phyloP scores from a whole-genome alignment of 148 eudicot genomes.

The Dysphania ambrosioides region DNA sequence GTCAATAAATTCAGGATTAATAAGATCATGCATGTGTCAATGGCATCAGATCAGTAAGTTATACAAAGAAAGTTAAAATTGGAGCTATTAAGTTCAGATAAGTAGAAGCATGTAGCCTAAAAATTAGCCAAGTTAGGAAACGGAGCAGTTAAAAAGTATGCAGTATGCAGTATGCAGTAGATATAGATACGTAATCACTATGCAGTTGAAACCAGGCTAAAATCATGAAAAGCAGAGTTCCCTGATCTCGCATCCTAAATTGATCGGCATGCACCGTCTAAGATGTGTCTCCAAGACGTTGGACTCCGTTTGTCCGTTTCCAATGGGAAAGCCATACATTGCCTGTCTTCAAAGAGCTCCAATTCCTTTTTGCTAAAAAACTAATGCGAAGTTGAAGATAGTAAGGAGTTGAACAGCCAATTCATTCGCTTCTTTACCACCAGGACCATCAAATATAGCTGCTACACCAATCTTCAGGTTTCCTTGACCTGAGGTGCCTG shows the following conservation, averaged over 20 bases:
- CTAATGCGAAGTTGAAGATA: slow-evolving; percentile 34
- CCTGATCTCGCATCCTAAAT: not conserved
- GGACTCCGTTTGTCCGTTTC: slow-evolving; percentile 14
- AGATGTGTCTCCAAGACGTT: slow-evolving; percentile 8
- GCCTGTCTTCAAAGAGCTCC: slow-evolving; percentile 11
- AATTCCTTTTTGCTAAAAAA: slow-evolving; percentile 15
- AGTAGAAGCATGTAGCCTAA: too few relatives aligned
- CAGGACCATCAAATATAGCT: slow-evolving; percentile 61
- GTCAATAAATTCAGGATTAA: not conserved
- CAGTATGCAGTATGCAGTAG: too few relatives aligned
- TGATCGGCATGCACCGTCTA: slow-evolving; percentile 9
- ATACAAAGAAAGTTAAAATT: not conserved
- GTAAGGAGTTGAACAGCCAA: slow-evolving; percentile 37
- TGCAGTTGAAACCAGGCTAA: not conserved
- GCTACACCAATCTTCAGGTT: slow-evolving; percentile 36
- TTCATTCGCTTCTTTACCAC: slow-evolving; percentile 56
- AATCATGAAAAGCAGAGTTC: not conserved
- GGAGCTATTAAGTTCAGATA: not conserved
- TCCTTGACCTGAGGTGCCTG: slow-evolving; percentile 35
- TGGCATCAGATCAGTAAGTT: not conserved
- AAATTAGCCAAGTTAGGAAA: too few relatives aligned
- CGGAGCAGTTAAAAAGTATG: too few relatives aligned
- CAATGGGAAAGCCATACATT: slow-evolving; percentile 9
- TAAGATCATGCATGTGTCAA: not conserved
- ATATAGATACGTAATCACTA: not conserved